Conservation (phyloP, 768 basidiomycete genomes). For the Cystofilobasidium capitatum region DNA sequence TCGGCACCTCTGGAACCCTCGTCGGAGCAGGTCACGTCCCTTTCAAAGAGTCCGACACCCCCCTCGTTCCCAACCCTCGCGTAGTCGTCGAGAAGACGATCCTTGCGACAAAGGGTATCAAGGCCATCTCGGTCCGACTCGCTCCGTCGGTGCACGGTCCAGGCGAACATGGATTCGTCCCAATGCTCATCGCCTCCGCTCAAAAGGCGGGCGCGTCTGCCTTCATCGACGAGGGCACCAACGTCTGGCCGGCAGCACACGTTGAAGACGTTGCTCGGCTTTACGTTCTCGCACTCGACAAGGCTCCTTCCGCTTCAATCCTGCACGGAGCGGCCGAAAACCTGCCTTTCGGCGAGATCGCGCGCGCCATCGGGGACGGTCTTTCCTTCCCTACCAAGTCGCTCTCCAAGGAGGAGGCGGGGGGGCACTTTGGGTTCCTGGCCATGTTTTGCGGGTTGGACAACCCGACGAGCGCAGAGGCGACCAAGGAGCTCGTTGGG, state of each 20-base stretch:
- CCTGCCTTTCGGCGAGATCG: conserved; percentile 23
- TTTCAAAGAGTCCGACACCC: not conserved
- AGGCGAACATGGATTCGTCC: conserved; percentile 11
- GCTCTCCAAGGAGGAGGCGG: conserved; percentile 19
- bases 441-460: not conserved
- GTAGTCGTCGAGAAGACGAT: not conserved
- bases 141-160: conserved; percentile 10
- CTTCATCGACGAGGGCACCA: conserved; percentile 12
- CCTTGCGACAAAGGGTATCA: not conserved
- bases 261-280: conserved; percentile 31
- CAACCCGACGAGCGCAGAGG: not conserved
- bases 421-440: not conserved
- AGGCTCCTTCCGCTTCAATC: conserved; percentile 9
- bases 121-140: conserved; percentile 9
- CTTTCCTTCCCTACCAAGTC: conserved; percentile 23
- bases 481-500: conserved; percentile 29
- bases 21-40: not conserved
- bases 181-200: not conserved
- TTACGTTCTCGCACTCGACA: conserved; percentile 32
- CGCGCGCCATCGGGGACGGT: conserved; percentile 25
- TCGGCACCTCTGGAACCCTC: not conserved
- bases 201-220: not conserved
- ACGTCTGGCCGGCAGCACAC: conserved; percentile 30
- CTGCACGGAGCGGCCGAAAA: conserved; percentile 27
- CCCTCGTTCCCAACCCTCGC: not conserved